phyloP scores from a whole-genome alignment of 1,284 basidiomycete genomes.

The Singerocomus inundabilis region DNA sequence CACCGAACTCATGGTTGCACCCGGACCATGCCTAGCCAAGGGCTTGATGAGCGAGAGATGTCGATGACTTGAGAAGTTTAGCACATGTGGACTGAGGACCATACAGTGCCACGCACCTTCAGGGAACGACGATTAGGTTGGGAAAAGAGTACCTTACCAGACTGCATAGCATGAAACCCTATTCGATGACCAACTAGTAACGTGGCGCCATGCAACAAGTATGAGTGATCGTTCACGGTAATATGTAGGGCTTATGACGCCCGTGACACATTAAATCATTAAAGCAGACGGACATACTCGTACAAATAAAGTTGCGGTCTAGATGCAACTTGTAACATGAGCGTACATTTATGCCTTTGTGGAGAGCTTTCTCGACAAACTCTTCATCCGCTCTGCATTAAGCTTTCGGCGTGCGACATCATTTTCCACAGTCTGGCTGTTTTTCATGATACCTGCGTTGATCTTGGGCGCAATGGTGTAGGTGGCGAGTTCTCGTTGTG shows the following conservation, averaged over 20 bases:
- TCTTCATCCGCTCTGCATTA: constrained; percentile 68
- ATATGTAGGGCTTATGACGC: neutral
- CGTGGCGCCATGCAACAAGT: neutral
- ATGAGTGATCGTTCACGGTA: neutral
- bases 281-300: neutral
- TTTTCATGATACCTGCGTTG: constrained; percentile 48
- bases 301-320: constrained; percentile 6
- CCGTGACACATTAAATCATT: neutral
- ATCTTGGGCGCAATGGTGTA: constrained; percentile 73
- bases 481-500: constrained; percentile 62
- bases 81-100: neutral
- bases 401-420: constrained; percentile 69
- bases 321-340: neutral
- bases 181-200: neutral
- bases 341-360: constrained; percentile 16
- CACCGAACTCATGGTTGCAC: neutral
- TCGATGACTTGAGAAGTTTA: neutral
- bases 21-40: too few relatives aligned
- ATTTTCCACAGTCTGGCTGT: constrained; percentile 52
- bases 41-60: neutral
- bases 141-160: too few relatives aligned
- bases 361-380: constrained; percentile 46
- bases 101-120: too few relatives aligned
- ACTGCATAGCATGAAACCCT: neutral
- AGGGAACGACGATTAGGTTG: too few relatives aligned